Evolutionary conservation across 768 basidiomycete genomes (phyloP), one percentile per base, ranked within the genome.

Genomic region (Kondoa subrosea): DNA sequence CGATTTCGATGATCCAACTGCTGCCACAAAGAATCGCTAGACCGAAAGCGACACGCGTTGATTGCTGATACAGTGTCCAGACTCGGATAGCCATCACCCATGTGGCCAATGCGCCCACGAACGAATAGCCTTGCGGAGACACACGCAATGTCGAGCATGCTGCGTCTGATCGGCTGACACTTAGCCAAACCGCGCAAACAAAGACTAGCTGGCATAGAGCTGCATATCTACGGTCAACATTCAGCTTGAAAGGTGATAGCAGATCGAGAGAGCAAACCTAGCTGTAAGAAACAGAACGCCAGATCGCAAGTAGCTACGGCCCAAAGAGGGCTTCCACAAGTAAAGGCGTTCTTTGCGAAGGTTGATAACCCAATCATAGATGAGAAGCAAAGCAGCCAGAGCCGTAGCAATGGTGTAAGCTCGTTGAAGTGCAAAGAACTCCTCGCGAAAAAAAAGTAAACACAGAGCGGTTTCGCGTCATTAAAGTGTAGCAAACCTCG

Each of bases 351-450:
- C 61, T 27, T 16, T 27, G 3, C 8, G 29, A 16, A 63, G 30
- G 61, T 63, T 63, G 61, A 32, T 17, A 3, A 63, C 26, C 16
- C 29, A 63, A 32, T 63, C 61, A 27, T 32, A 63, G 16, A 32
- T 8, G 8, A 63, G 29, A 3, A 63, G 16, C 17, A 32, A 17
- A 14, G 8, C 3, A 16, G 26, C 3, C 3, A 63, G 27, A 17
- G 34, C 30, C 3, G 15, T 31, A 3, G 61, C 12, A 12, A 27
- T 12, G 3, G 34, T 3, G 29, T 33, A 63, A 12, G 33, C 26
- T 16, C 61, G 61, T 16, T 29, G 61, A 17, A 63, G 4, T 14
- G 8, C 33, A 3, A 63, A 8, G 30, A 63, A 63, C 61, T 63
- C 17, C 17, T 32, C 26, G 30, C 61, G 29, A 27, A 32, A n/a